These are phyloP conservation scores for Blastocystis hominis DNA, from an alignment of 352 stramenopile genomes.

Conservation along the genomic window DNA sequence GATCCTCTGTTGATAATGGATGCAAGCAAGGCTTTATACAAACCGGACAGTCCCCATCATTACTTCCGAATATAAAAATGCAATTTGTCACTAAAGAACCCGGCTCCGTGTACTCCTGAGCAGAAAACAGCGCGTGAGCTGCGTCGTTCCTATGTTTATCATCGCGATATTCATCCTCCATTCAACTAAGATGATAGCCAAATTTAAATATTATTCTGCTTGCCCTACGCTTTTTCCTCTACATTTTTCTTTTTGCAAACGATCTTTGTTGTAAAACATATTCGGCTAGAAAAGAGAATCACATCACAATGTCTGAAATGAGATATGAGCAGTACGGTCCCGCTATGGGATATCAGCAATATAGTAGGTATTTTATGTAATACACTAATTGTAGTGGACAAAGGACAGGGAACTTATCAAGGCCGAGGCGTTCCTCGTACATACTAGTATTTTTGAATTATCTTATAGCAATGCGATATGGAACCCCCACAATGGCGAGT, in stretches of 20 bases:
- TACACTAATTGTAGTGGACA: not conserved
- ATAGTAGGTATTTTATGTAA: not conserved
- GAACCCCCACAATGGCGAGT: not conserved
- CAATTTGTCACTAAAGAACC: slow-evolving; percentile 23
- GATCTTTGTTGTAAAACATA: not conserved
- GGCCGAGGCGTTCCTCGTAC: not conserved
- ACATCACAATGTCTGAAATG: slow-evolving; percentile 39
- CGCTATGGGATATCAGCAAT: not conserved
- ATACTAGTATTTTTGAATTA: not conserved
- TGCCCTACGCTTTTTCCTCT: no score
- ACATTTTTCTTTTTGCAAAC: no score
- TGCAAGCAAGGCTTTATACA: slow-evolving; percentile 41
- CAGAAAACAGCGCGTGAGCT: not conserved
- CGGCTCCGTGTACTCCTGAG: slow-evolving; percentile 9
- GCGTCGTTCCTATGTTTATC: not conserved
- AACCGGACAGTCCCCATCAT: not conserved
- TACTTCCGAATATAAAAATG: slow-evolving; percentile 19
- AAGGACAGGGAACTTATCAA: not conserved
- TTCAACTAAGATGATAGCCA: not conserved
- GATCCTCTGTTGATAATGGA: not conserved
- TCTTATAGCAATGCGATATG: not conserved
- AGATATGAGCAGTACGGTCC: slow-evolving; percentile 45
- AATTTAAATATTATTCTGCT: not conserved
- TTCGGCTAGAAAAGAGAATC: not conserved
- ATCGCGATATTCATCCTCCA: not conserved